phyloP scores from a whole-genome alignment of 1,284 basidiomycete species.

The Porodaedalea pini region DNA sequence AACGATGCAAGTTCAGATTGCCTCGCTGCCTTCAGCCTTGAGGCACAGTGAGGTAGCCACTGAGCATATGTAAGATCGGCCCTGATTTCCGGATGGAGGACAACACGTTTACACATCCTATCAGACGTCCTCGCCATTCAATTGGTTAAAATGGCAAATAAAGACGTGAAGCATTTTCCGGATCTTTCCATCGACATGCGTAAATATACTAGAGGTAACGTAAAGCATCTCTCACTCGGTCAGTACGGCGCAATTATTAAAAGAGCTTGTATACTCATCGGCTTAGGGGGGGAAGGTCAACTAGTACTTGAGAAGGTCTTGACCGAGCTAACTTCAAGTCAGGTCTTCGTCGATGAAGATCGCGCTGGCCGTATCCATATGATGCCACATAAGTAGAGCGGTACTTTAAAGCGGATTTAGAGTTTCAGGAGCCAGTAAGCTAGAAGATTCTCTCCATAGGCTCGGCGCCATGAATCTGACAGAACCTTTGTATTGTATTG shows the following conservation, averaged over 20 bases:
- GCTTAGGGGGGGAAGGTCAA: neutral
- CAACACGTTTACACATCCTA: no score
- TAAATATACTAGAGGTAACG: neutral
- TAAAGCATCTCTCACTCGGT: no score
- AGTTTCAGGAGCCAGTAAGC: slow-evolving; percentile 1
- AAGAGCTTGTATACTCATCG: neutral
- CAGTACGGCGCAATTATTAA: no score
- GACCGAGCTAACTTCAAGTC: neutral
- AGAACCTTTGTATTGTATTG: neutral
- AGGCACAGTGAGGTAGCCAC: no score
- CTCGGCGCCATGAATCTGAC: neutral
- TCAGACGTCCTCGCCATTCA: no score
- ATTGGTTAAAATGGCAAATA: no score
- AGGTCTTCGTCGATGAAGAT: neutral
- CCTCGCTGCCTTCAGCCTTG: no score
- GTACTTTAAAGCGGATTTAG: neutral
- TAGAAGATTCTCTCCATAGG: neutral
- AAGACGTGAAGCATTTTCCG: no score
- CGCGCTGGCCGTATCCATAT: neutral
- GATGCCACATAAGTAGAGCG: neutral
- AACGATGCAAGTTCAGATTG: no score
- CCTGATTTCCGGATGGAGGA: no score
- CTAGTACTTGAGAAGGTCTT: neutral
- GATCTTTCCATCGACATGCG: no score
- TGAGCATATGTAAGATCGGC: no score